phyloP scores from a whole-genome alignment of 164 flowering plant species.

The Magnolia kwangsiensis region DNA sequence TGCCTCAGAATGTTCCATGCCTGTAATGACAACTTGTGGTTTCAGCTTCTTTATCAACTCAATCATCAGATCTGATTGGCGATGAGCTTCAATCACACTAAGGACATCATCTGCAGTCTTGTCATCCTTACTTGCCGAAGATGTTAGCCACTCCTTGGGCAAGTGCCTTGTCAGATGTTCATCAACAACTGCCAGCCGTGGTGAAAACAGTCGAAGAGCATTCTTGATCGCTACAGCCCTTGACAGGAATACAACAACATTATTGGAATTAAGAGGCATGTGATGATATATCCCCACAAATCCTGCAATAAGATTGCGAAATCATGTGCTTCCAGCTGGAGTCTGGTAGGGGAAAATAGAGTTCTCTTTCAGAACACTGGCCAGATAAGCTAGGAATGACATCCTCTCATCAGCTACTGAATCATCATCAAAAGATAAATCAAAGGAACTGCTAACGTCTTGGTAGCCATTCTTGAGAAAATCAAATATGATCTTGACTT shows the following conservation, averaged over 20 bases:
- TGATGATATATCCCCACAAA: constrained; percentile 89
- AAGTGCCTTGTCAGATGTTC: constrained; percentile 79
- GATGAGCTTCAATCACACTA: constrained; percentile 92
- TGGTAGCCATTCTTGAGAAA: too few species aligned
- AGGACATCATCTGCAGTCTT: constrained; percentile 39
- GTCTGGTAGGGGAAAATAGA: constrained; percentile 77
- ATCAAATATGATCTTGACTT: too few species aligned
- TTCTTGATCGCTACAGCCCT: constrained; percentile 88
- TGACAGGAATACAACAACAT: constrained; percentile 91
- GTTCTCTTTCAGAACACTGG: constrained; percentile 50
- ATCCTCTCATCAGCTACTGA: too few species aligned
- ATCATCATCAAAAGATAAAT: too few species aligned
- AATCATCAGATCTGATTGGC: constrained; percentile 91
- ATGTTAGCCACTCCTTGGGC: constrained; percentile 84
- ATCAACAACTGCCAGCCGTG: constrained; percentile 93
- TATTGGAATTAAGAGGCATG: constrained; percentile 74
- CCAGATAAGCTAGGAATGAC: too few species aligned
- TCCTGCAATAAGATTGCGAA: constrained; percentile 75
- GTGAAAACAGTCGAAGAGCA: constrained; percentile 83
- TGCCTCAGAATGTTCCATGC: constrained; percentile 87
- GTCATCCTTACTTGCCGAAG: constrained; percentile 54
- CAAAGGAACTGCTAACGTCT: too few species aligned
- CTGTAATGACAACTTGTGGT: constrained; percentile 92
- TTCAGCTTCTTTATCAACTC: constrained; percentile 86
- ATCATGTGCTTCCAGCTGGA: constrained; percentile 81